Conservation (phyloP, 164 flowering plant genomes). For the Akebia trifoliata region DNA sequence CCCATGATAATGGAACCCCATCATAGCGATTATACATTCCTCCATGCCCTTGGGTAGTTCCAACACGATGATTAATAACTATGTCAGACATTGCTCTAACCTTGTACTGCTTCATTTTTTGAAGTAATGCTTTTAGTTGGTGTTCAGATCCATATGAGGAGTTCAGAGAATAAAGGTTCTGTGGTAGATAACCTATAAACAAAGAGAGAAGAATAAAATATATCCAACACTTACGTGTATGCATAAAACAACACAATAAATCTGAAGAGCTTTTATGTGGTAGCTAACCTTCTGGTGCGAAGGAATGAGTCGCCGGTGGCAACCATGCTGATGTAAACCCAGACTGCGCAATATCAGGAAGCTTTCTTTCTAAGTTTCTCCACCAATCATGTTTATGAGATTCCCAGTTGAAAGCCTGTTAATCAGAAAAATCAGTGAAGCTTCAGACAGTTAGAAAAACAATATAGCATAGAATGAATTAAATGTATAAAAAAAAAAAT, state of each 20-base stretch:
- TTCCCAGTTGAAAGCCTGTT: slow-evolving; percentile 94
- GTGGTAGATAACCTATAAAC: slow-evolving; percentile 78
- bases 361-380: slow-evolving; percentile 68
- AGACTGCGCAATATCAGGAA: slow-evolving; percentile 71
- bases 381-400: slow-evolving; percentile 93
- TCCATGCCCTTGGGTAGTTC: slow-evolving; percentile 83
- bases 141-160: slow-evolving; percentile 82
- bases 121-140: slow-evolving; percentile 55
- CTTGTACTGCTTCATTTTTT: slow-evolving; percentile 61
- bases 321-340: slow-evolving; percentile 94
- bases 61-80: slow-evolving; percentile 89
- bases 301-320: slow-evolving; percentile 79
- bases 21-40: slow-evolving; percentile 90
- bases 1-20: slow-evolving; percentile 83
- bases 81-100: slow-evolving; percentile 95
- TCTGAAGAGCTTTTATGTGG: neutral
- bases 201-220: slow-evolving; percentile 8
- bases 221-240: neutral
- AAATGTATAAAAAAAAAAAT: neutral
- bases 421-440: slow-evolving; percentile 10
- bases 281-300: slow-evolving; percentile 71
- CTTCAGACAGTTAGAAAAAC: neutral
- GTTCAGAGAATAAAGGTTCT: slow-evolving; percentile 78
- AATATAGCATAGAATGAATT: neutral
- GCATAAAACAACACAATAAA: slow-evolving; percentile 5